Percentiles rank a stretch among this genome's conserved stretches.
These are phyloP conservation scores for Prunella vulgaris DNA, from an alignment of 257 asterid species.

Conservation along the genomic window DNA sequence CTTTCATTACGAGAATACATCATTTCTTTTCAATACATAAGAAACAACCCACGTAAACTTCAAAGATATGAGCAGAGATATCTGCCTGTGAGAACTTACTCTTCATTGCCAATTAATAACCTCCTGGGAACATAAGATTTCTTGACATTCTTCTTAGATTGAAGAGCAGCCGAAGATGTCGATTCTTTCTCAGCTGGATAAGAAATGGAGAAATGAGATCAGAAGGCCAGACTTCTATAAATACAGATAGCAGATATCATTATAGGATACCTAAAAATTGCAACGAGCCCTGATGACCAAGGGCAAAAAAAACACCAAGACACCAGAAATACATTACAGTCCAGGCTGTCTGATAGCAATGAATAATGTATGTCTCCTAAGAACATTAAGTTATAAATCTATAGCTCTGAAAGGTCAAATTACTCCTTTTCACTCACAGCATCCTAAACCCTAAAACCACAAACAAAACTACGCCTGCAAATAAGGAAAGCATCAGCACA, in stretches of 20 bases:
- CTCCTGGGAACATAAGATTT: conserved; percentile 71
- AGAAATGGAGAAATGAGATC: conserved; percentile 22
- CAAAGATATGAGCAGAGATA: background rate
- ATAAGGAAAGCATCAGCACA: background rate
- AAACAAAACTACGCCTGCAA: background rate
- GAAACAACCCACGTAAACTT: conserved; percentile 5
- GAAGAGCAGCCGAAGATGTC: conserved; percentile 29
- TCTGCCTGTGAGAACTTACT: conserved; percentile 54
- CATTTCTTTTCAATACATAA: background rate
- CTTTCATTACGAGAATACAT: conserved; percentile 1
- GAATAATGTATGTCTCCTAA: background rate
- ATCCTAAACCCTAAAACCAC: background rate
- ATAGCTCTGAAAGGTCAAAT: background rate
- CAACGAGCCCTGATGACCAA: background rate
- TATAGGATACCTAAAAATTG: background rate
- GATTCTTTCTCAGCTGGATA: conserved; percentile 50
- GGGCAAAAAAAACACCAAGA: background rate
- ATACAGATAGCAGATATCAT: conserved; percentile 5
- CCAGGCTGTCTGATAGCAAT: background rate
- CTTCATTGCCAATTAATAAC: conserved; percentile 72
- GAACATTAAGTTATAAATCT: background rate
- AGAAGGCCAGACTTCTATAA: conserved; percentile 12
- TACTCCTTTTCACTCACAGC: conserved; percentile 1
- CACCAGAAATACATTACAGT: background rate
- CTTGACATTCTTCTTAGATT: conserved; percentile 42